phyloP scores from a whole-genome alignment of 169 alveolate species.

The Toxoplasma gondii region DNA sequence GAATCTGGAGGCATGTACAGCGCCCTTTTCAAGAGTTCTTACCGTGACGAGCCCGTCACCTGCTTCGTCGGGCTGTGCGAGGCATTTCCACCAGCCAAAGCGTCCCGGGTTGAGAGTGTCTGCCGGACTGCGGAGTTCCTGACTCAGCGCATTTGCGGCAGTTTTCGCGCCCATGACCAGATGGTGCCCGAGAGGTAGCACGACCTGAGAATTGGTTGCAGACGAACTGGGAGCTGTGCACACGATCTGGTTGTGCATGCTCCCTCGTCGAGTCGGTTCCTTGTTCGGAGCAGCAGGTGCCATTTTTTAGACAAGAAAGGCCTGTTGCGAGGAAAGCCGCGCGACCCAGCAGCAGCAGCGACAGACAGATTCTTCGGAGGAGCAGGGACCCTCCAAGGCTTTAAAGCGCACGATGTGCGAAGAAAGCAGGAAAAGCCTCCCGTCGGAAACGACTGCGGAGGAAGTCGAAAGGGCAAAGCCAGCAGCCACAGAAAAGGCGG shows the following conservation, averaged over 20 bases:
- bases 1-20: no score
- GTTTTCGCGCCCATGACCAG: neutral
- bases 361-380: neutral
- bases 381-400: no score
- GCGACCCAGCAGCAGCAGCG: neutral
- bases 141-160: neutral
- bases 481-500: no score
- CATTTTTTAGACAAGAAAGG: neutral
- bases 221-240: slow-evolving; percentile 10
- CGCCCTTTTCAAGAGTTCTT: neutral
- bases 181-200: neutral
- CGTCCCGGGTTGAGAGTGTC: neutral
- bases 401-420: no score
- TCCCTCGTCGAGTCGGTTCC: neutral
- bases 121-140: slow-evolving; percentile 3
- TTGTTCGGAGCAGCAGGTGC: neutral
- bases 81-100: slow-evolving; percentile 19
- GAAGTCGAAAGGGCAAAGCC: no score
- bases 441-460: no score
- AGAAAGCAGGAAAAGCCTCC: no score
- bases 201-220: neutral
- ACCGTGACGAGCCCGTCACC: neutral
- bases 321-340: neutral
- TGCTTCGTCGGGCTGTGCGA: slow-evolving; percentile 30
- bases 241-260: slow-evolving; percentile 24